Evolutionary conservation across 2,329 filamentous ascomycete species (phyloP), one percentile per base, ranked within the genome.

Genomic region (Ophiostoma sp.): DNA sequence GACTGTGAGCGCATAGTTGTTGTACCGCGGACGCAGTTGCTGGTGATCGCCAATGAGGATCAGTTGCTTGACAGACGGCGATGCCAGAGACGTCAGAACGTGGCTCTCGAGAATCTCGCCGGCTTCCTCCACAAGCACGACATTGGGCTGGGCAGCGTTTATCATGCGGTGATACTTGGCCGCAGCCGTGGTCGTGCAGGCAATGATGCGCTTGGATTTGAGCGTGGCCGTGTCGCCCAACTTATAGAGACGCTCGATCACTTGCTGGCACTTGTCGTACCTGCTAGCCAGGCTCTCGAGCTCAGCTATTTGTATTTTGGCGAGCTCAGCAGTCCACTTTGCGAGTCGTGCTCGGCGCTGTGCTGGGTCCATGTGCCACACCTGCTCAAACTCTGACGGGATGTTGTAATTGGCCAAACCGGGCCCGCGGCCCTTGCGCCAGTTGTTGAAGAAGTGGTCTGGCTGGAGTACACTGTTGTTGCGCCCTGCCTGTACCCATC

Each of bases 21-120:
- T 85, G 69, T 86, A 81, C 74, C 92, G 91, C 0, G 90, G 90
- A 0, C 89, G 85, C 0, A 93, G 82, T 72, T 93, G 90, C 70
- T 89, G 85, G 76, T 93, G 90, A 69, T 93, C 90, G 0, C 90
- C 90, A 13, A 93, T 92, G 1, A 91, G 77, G 0, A 92, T 83
- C 0, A 92, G 76, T 54, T 92, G 88, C 71, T 90, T 84, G 0
- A 85, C 85, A 0, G 82, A 77, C 0, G 83, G 76, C 7, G 66
- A 8, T 0, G 81, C 80, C 70, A 92, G 74, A 0, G 90, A 85
- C 0, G 89, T 85, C 0, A 92, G 77, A 1, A 90, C 81, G 73
- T 92, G 90, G 1, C 83, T 82, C 76, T 93, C 90, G 0, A 92
- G 80, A 3, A 93, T 90, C 73, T 93, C 90, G 1, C 89, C 90